A percentile compares a stretch with the other conserved stretches of the same genome.
Conservation (phyloP, 1,139 yeast species). For the Diutina sp. region DNA sequence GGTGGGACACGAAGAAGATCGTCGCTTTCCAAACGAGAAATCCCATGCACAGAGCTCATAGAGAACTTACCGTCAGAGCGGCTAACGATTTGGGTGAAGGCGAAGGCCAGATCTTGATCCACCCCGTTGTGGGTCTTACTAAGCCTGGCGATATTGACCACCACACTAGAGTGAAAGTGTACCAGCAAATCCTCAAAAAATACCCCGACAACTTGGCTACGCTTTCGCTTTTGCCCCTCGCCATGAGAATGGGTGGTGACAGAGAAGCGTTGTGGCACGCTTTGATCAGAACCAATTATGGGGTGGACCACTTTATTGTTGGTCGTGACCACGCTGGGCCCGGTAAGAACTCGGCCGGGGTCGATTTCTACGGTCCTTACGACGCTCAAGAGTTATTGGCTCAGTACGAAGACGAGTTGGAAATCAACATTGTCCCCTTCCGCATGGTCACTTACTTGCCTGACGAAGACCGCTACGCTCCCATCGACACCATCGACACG, state of each 20-base stretch:
- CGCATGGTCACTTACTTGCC: conserved; percentile 96
- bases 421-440: conserved; percentile 85
- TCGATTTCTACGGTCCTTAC: conserved; percentile 91
- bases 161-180: conserved; percentile 92
- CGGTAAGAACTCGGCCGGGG: conserved; percentile 86
- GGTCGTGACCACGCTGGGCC: conserved; percentile 99
- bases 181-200: conserved; percentile 81
- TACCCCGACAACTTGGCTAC: conserved; percentile 92
- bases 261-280: conserved; percentile 99
- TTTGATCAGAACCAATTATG: conserved; percentile 88
- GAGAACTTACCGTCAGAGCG: conserved; percentile 92
- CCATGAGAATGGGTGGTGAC: conserved; percentile 99
- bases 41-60: conserved; percentile 97
- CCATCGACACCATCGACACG: conserved; percentile 77
- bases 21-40: conserved; percentile 98
- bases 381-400: conserved; percentile 91
- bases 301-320: conserved; percentile 93
- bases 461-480: conserved; percentile 90
- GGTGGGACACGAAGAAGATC: conserved; percentile 64
- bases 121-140: conserved; percentile 94
- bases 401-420: conserved; percentile 56
- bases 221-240: conserved; percentile 78
- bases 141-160: conserved; percentile 98
- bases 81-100: conserved; percentile 38
- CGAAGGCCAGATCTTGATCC: conserved; percentile 63